Percentiles rank a stretch among this genome's conserved stretches.
These are phyloP conservation scores for Ustilago xerochloae DNA, from an alignment of 1,284 basidiomycete genomes.

Conservation along the genomic window DNA sequence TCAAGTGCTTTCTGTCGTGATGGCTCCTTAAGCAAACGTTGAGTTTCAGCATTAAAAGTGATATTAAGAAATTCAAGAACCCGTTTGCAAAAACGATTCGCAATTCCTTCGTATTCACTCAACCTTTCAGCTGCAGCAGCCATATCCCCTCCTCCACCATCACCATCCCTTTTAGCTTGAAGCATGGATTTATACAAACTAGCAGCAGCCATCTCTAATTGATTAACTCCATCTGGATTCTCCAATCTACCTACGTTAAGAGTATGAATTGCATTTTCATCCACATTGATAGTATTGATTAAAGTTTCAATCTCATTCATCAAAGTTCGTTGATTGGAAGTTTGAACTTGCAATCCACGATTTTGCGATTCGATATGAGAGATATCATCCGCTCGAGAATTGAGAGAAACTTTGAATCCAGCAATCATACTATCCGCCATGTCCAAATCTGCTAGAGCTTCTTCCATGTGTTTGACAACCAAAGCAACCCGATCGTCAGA, in stretches of 20 bases:
- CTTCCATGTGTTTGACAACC: conserved; percentile 89
- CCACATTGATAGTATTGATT: conserved; percentile 92
- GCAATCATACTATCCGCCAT: conserved; percentile 73
- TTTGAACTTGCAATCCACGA: conserved; percentile 95
- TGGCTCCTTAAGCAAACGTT: conserved; percentile 50
- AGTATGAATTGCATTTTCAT: conserved; percentile 78
- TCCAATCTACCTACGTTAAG: conserved; percentile 88
- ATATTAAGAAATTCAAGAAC: conserved; percentile 87
- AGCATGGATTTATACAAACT: conserved; percentile 95
- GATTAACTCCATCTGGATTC: conserved; percentile 76
- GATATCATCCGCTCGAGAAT: conserved; percentile 78
- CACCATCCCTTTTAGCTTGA: conserved; percentile 80
- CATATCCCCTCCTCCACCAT: conserved; percentile 76
- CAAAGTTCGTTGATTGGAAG: conserved; percentile 85
- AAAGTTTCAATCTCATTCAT: conserved; percentile 61
- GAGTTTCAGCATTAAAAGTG: conserved; percentile 75
- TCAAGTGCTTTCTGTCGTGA: conserved; percentile 35
- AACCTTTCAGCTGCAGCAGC: conserved; percentile 85
- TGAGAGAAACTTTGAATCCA: conserved; percentile 64
- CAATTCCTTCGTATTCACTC: conserved; percentile 87
- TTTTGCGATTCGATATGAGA: conserved; percentile 95
- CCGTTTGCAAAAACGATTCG: conserved; percentile 89
- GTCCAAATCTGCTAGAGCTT: conserved; percentile 85
- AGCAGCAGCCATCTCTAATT: conserved; percentile 82
- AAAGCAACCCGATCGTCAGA: conserved; percentile 83